Base-by-base conservation (phyloP, 345 rosid genomes). In the Streptanthus diversifolius region DNA sequence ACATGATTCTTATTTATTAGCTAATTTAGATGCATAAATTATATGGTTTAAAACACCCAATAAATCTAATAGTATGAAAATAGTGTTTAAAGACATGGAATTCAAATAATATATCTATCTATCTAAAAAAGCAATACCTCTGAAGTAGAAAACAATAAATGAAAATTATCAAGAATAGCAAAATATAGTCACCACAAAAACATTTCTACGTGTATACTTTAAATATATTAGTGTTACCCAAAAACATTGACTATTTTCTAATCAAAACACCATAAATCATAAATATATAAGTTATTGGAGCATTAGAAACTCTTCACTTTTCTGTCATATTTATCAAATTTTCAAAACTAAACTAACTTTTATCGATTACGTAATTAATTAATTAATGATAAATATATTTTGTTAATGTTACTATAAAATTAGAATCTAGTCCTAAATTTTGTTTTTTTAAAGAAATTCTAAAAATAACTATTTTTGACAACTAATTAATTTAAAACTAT, bases 351-450 rank as follows among this genome's bases (percentile, higher is more conserved):
- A 11, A n/a, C 21, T 45, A 44, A 27, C 29, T 55, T 27, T 19
- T 3, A 6, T 51, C 54, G 51, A 24, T 15, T 14, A 21, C 5
- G 15, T 58, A 30, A 8, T 47, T 36, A 19, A 15, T 37, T 21
- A 21, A 1, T 33, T 58, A 19, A 8, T 35, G 48, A 14, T 19
- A 45, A 29, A 32, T 17, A 43, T 10, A 0, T 19, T 44, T 14
- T 19, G 49, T 44, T 44, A 44, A 45, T 7, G 24, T 24, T 41
- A 40, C 22, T 72, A 44, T 73, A 36, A 66, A 44, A 36, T 47
- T 56, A 57, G 72, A 66, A 73, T 44, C 5, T 25, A 21, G 58
- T 18, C 41, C 18, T 36, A 57, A 17, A 25, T 65, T 43, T 45
- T 13, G 52, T 25, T 74, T 57, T 35, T 35, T 18, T 35, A 65